Percentiles rank a stretch among this genome's conserved stretches.
Evolutionary conservation across 192 early-diverging fungal species (phyloP).

Genomic region (Chytriomyces sp.): DNA sequence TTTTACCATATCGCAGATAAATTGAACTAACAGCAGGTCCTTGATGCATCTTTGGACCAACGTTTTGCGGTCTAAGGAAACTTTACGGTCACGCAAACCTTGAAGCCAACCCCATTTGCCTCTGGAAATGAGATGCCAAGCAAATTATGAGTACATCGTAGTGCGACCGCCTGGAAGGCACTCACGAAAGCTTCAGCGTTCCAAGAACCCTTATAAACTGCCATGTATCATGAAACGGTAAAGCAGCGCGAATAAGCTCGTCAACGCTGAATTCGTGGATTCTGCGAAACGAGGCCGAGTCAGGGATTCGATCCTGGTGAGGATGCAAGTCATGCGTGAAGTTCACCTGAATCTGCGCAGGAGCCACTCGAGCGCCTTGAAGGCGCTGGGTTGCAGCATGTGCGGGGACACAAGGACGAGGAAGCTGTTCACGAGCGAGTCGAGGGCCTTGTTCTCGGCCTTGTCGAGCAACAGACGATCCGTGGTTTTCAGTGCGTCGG

Average conservation of each 20-base stretch:
- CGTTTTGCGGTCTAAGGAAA: slow-evolving; percentile 68
- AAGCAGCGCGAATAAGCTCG: slow-evolving; percentile 69
- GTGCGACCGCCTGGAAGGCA: neutral
- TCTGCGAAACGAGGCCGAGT: slow-evolving; percentile 1
- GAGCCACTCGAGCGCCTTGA: slow-evolving; percentile 92
- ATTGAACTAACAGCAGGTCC: slow-evolving; percentile 73
- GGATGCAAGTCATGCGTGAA: too few species aligned
- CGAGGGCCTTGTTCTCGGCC: slow-evolving; percentile 77
- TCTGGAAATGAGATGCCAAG: neutral
- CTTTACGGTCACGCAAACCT: slow-evolving; percentile 53
- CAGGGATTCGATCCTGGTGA: neutral
- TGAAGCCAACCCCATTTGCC: slow-evolving; percentile 59
- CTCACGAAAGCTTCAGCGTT: slow-evolving; percentile 69
- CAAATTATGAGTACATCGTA: neutral
- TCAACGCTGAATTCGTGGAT: slow-evolving; percentile 90
- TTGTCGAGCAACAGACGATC: slow-evolving; percentile 79
- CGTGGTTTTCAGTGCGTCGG: slow-evolving; percentile 73
- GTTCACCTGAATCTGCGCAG: slow-evolving; percentile 71
- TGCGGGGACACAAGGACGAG: slow-evolving; percentile 79
- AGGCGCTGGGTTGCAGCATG: slow-evolving; percentile 80
- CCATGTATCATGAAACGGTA: slow-evolving; percentile 94
- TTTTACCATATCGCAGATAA: slow-evolving; percentile 71
- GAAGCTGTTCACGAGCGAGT: slow-evolving; percentile 75
- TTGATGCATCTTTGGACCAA: slow-evolving; percentile 70
- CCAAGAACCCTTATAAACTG: slow-evolving; percentile 82